A percentile compares a stretch with the other conserved stretches of the same genome.
phyloP scores from a whole-genome alignment of 768 basidiomycete species.

The Kwoniella dejecticola region DNA sequence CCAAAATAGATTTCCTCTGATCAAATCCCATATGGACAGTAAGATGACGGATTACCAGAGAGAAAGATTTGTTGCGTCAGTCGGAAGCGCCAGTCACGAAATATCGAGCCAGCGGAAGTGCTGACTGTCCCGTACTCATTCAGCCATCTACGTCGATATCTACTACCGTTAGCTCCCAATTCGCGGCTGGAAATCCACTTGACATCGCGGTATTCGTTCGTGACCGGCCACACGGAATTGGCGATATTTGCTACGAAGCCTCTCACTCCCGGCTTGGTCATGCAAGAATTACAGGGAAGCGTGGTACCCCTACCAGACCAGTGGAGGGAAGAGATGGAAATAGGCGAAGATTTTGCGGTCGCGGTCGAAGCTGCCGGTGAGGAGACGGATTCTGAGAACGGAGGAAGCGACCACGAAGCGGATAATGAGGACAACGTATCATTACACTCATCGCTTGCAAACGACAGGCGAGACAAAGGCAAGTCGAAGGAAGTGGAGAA shows the following conservation, averaged over 20 bases:
- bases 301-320: conserved; percentile 47
- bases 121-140: not conserved
- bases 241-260: conserved; percentile 49
- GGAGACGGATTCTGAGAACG: conserved; percentile 27
- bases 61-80: conserved; percentile 46
- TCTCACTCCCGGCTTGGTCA: conserved; percentile 28
- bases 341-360: conserved; percentile 39
- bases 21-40: conserved; percentile 36
- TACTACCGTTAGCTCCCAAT: conserved; percentile 39
- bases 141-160: conserved; percentile 51
- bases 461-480: conserved; percentile 16
- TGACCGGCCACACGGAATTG: conserved; percentile 50
- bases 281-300: conserved; percentile 46
- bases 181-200: conserved; percentile 52
- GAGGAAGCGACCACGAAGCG: conserved; percentile 11
- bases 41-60: conserved; percentile 37
- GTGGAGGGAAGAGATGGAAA: conserved; percentile 46
- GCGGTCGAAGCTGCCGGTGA: conserved; percentile 23
- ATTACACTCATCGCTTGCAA: conserved; percentile 6
- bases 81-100: not conserved
- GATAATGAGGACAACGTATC: conserved; percentile 22
- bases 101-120: not conserved
- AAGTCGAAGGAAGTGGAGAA: conserved; percentile 20
- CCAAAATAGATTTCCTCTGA: conserved; percentile 35
- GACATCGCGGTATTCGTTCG: conserved; percentile 43